A percentile compares a stretch with the other conserved stretches of the same genome.
phyloP scores from a whole-genome alignment of 371 early-diverging fungal species.

The Mortierella sp. region DNA sequence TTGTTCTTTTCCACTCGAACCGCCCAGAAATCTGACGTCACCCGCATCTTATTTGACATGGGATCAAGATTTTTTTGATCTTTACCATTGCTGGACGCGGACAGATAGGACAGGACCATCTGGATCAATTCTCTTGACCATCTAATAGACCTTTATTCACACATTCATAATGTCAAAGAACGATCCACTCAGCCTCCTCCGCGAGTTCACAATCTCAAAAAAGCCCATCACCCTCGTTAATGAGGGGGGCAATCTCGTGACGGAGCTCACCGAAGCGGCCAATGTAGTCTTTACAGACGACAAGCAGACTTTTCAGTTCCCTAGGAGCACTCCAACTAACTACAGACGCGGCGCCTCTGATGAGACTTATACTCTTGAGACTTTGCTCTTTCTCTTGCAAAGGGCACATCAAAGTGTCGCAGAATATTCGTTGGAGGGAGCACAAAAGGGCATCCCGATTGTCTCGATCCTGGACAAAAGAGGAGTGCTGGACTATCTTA shows the following conservation, averaged over 20 bases:
- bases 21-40: too few relatives aligned
- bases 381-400: conserved; percentile 81
- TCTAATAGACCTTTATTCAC: neutral
- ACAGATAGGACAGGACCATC: neutral
- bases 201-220: conserved; percentile 71
- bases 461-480: conserved; percentile 82
- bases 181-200: conserved; percentile 71
- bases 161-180: conserved; percentile 34
- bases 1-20: too few relatives aligned
- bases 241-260: conserved; percentile 60
- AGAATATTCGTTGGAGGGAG: conserved; percentile 78
- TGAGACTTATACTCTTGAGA: conserved; percentile 79
- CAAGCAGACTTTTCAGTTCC: conserved; percentile 59
- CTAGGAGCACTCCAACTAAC: conserved; percentile 70
- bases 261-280: conserved; percentile 67
- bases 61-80: neutral
- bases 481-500: conserved; percentile 80
- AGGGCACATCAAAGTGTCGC: conserved; percentile 75
- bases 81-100: neutral
- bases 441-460: conserved; percentile 69
- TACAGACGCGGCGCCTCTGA: conserved; percentile 68
- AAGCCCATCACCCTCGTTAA: conserved; percentile 66
- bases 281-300: conserved; percentile 67
- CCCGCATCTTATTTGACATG: too few relatives aligned
- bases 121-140: neutral